Evolutionary conservation across 805 yeast genomes (phyloP), one percentile per base, ranked within the genome.

Genomic region (Starmera pachycereana): DNA sequence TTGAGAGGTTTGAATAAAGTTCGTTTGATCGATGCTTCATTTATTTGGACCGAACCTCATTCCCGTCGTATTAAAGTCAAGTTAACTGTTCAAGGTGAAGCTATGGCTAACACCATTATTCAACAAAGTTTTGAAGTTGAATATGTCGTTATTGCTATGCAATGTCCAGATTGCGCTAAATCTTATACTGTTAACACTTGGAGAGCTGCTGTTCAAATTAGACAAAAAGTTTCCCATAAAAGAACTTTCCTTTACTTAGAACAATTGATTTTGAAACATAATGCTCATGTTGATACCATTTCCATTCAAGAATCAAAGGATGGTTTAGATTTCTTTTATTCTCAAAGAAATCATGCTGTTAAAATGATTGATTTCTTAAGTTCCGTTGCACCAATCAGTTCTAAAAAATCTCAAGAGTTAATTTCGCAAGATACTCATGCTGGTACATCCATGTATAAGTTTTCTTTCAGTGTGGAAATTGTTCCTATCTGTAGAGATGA

Each of bases 21-120:
- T 36, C 70, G 96, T 52, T 68, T 92, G 44, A 78, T 87, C 33
- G 97, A 92, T 65, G 99, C 98, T 3, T 75, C 89, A 6, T 92
- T 89, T 53, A 77, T 94, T 45, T 92, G 99, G 99, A 92, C 99
- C 1, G 99, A 92, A 66, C 98, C 99, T 4, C 99, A 92, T 62
- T 88, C 97, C 25, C 76, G 98, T 62, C 81, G 99, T 69, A 78
- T 90, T 44, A 78, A 88, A 61, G 77, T 94, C 47, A 88, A 89
- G 56, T 65, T 92, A 40, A 87, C 97, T 0, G 96, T 92, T 28
- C 97, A 90, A 63, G 97, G 97, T 49, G 98, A 92, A 61, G 97
- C 96, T 19, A 79, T 88, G 76, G 71, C 81, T 27, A 87, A 86
- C 56, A 86, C 96, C 22, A 83, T 90, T 48, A 78, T 92, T 29